phyloP scores from a whole-genome alignment of 2,329 filamentous ascomycete genomes.

The Curvularia hawaiiensis region DNA sequence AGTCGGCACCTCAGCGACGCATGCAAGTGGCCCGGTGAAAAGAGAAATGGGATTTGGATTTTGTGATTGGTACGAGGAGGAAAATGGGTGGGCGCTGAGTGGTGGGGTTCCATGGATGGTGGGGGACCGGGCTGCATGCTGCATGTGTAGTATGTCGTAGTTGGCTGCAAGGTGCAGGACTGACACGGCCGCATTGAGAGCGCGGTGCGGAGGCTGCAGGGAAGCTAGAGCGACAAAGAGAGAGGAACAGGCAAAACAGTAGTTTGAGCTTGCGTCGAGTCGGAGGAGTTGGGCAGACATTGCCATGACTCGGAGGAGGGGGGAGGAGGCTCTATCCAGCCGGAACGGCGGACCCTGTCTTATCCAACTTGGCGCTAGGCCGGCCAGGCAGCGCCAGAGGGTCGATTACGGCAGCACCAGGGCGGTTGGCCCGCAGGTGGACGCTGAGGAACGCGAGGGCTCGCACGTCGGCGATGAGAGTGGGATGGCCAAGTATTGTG shows the following conservation, averaged over 20 bases:
- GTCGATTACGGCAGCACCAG: not conserved
- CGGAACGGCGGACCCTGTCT: conserved; percentile 20
- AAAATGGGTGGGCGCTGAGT: conserved; percentile 25
- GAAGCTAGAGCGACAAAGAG: conserved; percentile 4
- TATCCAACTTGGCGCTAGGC: not conserved
- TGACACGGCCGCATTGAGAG: conserved; percentile 5
- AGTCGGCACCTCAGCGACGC: conserved; percentile 12
- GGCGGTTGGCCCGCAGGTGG: not conserved
- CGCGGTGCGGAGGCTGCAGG: conserved; percentile 11
- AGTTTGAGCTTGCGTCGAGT: conserved; percentile 16
- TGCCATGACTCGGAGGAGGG: conserved; percentile 16
- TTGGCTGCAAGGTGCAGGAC: conserved; percentile 14
- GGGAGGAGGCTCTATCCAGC: conserved; percentile 8
- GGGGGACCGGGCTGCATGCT: not conserved
- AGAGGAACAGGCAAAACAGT: not conserved
- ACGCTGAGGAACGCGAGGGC: not conserved
- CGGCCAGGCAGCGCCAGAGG: conserved; percentile 13
- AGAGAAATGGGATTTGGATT: conserved; percentile 16
- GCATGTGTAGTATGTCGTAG: conserved; percentile 19
- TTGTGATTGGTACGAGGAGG: conserved; percentile 36
- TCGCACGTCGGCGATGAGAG: not conserved
- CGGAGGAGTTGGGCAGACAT: conserved; percentile 13
- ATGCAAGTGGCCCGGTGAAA: conserved; percentile 15
- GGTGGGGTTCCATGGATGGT: conserved; percentile 9
- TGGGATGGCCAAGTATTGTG: too few species aligned